These are phyloP conservation scores for Cyberlindnera saturnus DNA, from an alignment of 805 yeast genomes.

Conservation along the genomic window DNA sequence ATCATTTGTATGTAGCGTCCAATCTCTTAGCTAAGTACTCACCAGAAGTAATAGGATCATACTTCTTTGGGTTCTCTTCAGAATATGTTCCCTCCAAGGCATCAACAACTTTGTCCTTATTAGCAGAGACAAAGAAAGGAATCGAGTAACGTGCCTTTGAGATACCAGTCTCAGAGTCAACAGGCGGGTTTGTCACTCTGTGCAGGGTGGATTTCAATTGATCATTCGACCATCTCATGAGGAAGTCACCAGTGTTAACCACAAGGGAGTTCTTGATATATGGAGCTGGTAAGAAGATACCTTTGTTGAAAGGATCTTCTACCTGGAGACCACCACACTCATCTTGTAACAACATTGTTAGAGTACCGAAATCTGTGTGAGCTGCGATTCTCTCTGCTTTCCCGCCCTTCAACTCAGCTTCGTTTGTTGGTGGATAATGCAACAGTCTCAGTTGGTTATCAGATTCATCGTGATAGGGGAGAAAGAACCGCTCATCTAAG, in stretches of 20 bases:
- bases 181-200: conserved; percentile 21
- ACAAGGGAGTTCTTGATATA: conserved; percentile 13
- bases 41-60: conserved; percentile 21
- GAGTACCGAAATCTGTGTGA: conserved; percentile 24
- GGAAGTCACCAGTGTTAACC: conserved; percentile 21
- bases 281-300: conserved; percentile 9
- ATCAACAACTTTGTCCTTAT: conserved; percentile 19
- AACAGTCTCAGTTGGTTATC: conserved; percentile 20
- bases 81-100: conserved; percentile 22
- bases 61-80: conserved; percentile 20
- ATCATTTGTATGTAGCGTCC: conserved; percentile 16
- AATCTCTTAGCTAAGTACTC: conserved; percentile 20
- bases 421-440: conserved; percentile 23
- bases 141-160: conserved; percentile 22
- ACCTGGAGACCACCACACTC: conserved; percentile 23
- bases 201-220: conserved; percentile 21
- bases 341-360: conserved; percentile 23
- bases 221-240: conserved; percentile 24
- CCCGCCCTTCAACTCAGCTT: conserved; percentile 10
- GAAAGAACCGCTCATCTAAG: conserved; percentile 17
- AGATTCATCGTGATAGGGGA: conserved; percentile 17
- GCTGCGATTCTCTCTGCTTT: conserved; percentile 24
- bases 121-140: conserved; percentile 23
- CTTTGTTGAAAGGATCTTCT: conserved; percentile 14
- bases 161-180: conserved; percentile 13